These are phyloP conservation scores for Blastobotrys elegans DNA, from an alignment of 1,139 yeast species.

Conservation along the genomic window DNA sequence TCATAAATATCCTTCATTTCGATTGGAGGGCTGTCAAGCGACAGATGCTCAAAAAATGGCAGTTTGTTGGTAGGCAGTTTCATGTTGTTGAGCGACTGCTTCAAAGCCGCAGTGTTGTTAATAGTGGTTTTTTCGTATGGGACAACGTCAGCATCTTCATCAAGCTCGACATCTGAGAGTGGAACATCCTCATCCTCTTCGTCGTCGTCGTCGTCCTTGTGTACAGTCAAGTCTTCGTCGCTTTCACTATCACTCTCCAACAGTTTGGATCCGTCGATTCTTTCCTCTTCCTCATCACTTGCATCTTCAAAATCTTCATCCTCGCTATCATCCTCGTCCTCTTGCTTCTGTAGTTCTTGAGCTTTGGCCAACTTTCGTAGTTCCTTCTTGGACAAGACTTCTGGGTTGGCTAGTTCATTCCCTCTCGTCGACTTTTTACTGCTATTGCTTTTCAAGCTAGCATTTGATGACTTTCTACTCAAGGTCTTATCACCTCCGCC, in stretches of 20 bases:
- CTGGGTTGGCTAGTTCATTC: slow-evolving; percentile 10
- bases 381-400: slow-evolving; percentile 25
- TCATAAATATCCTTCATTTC: slow-evolving; percentile 86
- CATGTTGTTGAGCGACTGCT: slow-evolving; percentile 32
- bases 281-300: slow-evolving; percentile 24
- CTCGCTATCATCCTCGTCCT: slow-evolving; percentile 21
- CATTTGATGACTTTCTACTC: slow-evolving; percentile 11
- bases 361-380: slow-evolving; percentile 23
- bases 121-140: slow-evolving; percentile 83
- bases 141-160: slow-evolving; percentile 81
- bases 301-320: slow-evolving; percentile 21
- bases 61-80: slow-evolving; percentile 42
- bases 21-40: slow-evolving; percentile 57
- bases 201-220: slow-evolving; percentile 33
- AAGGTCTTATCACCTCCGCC: slow-evolving; percentile 1
- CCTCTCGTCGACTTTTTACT: slow-evolving; percentile 9
- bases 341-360: slow-evolving; percentile 26
- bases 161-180: slow-evolving; percentile 69
- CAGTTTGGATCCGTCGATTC: slow-evolving; percentile 18
- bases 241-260: slow-evolving; percentile 18
- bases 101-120: slow-evolving; percentile 39
- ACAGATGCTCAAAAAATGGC: slow-evolving; percentile 79
- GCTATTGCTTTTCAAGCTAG: slow-evolving; percentile 5
- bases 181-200: slow-evolving; percentile 48
- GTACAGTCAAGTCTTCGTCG: slow-evolving; percentile 27